Evolutionary conservation across 352 stramenopile species (phyloP).

Genomic region (Globisporangium uncinulatum): DNA sequence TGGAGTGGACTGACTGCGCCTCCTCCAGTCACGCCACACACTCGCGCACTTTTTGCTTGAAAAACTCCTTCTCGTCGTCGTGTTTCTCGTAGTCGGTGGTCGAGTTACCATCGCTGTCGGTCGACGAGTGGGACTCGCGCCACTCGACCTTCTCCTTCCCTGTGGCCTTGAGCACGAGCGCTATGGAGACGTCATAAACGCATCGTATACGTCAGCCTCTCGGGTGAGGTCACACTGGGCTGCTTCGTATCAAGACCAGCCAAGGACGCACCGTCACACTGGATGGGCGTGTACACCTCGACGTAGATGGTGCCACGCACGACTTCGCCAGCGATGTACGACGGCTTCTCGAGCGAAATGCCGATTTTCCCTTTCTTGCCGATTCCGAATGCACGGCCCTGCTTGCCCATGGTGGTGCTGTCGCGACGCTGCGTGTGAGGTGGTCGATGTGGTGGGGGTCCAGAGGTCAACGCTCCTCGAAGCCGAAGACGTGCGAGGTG

Average conservation of each 20-base stretch:
- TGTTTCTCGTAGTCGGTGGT: constrained; percentile 20
- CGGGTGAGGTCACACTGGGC: too few species aligned
- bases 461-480: too few species aligned
- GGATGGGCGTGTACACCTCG: constrained; percentile 44
- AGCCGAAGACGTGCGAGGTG: too few species aligned
- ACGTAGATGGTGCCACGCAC: constrained; percentile 51
- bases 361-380: constrained; percentile 61
- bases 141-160: constrained; percentile 68
- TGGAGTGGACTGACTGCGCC: too few species aligned
- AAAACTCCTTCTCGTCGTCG: constrained; percentile 47
- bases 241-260: background rate
- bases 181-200: background rate
- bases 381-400: constrained; percentile 44
- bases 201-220: background rate
- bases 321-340: constrained; percentile 57
- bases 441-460: background rate
- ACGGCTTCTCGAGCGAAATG: constrained; percentile 42
- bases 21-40: background rate
- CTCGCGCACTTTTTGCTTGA: constrained; percentile 48
- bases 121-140: constrained; percentile 25
- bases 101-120: constrained; percentile 26
- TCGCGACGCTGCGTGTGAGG: background rate
- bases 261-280: constrained; percentile 45
- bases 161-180: constrained; percentile 51
- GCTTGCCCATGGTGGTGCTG: constrained; percentile 33